phyloP scores from a whole-genome alignment of 176 grass and related monocot genomes.

The Ampelocalamus luodianensis region DNA sequence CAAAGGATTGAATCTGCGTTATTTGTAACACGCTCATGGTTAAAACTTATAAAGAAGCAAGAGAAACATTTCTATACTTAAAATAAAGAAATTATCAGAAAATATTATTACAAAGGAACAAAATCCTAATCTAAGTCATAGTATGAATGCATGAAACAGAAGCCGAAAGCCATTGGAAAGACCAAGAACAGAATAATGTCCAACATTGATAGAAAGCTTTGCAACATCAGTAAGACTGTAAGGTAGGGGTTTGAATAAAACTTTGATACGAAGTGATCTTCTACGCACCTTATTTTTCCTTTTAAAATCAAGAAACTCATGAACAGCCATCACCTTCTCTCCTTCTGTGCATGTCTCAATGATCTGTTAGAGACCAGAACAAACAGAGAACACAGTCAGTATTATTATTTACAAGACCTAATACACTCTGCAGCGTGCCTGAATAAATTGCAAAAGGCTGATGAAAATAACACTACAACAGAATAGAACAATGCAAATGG shows the following conservation, averaged over 20 bases:
- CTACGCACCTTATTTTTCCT: constrained; percentile 83
- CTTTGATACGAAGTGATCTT: constrained; percentile 38
- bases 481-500: constrained; percentile 25
- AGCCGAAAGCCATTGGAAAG: constrained; percentile 13
- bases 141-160: constrained; percentile 14
- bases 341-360: constrained; percentile 82
- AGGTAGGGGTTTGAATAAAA: constrained; percentile 31
- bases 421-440: constrained; percentile 16
- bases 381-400: constrained; percentile 40
- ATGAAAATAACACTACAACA: constrained; percentile 29
- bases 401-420: constrained; percentile 41
- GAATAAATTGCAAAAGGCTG: constrained; percentile 36
- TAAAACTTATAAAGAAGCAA: constrained; percentile 37
- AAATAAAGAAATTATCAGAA: constrained; percentile 41
- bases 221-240: neutral
- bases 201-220: constrained; percentile 29
- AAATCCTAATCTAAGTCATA: constrained; percentile 19
- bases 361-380: constrained; percentile 61
- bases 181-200: constrained; percentile 16
- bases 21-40: constrained; percentile 33
- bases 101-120: constrained; percentile 23
- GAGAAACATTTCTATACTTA: constrained; percentile 18
- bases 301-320: constrained; percentile 90
- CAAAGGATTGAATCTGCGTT: constrained; percentile 90
- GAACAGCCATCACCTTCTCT: constrained; percentile 84